Evolutionary conservation across 768 basidiomycete genomes (phyloP).

Genomic region (Boletales sp.): DNA sequence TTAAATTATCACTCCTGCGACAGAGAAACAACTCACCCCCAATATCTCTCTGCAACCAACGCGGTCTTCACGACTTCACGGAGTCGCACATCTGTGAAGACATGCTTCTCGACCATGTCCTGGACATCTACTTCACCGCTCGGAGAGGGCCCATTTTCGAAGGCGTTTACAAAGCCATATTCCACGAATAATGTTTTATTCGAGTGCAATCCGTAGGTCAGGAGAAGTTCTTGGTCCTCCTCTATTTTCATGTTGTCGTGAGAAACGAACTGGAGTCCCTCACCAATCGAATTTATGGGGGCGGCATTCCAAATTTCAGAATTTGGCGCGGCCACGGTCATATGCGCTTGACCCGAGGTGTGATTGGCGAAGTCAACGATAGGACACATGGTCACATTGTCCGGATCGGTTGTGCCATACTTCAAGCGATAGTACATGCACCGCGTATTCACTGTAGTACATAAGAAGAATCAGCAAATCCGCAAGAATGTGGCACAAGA

Average conservation of each 20-base stretch:
- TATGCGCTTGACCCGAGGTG: slow-evolving; percentile 37
- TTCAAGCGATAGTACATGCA: slow-evolving; percentile 73
- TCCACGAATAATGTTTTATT: slow-evolving; percentile 80
- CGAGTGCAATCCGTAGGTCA: slow-evolving; percentile 78
- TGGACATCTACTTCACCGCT: slow-evolving; percentile 64
- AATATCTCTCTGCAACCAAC: slow-evolving; percentile 68
- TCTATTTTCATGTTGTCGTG: slow-evolving; percentile 39
- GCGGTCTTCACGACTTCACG: slow-evolving; percentile 48
- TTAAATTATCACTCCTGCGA: neutral
- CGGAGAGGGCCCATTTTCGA: slow-evolving; percentile 24
- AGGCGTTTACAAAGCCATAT: slow-evolving; percentile 77
- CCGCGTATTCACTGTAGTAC: slow-evolving; percentile 78
- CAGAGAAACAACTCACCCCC: slow-evolving; percentile 56
- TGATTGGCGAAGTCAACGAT: slow-evolving; percentile 93
- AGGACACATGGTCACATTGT: slow-evolving; percentile 87
- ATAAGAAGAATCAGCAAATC: slow-evolving; percentile 3
- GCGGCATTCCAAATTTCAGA: slow-evolving; percentile 36
- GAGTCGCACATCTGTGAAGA: slow-evolving; percentile 39
- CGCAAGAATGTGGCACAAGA: slow-evolving; percentile 2
- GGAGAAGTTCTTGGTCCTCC: slow-evolving; percentile 61
- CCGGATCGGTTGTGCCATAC: slow-evolving; percentile 45
- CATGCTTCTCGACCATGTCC: slow-evolving; percentile 45
- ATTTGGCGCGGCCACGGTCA: slow-evolving; percentile 39
- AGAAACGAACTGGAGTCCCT: slow-evolving; percentile 51
- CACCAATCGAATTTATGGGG: slow-evolving; percentile 34